These are phyloP conservation scores for Dissoconium aciculare DNA, from an alignment of 2,329 filamentous ascomycete species.

Conservation along the genomic window DNA sequence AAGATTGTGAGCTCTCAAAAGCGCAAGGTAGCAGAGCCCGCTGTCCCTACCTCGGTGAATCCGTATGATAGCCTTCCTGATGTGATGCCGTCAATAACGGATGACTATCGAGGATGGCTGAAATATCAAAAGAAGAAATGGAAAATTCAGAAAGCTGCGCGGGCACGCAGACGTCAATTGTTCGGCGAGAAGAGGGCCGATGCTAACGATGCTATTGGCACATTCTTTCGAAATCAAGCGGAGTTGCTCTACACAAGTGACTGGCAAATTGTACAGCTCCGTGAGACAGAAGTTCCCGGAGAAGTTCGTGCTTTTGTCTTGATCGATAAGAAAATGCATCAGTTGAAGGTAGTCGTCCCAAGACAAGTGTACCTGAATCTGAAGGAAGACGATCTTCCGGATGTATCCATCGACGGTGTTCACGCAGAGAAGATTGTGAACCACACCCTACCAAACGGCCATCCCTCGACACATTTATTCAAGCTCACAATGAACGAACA, in stretches of 20 bases:
- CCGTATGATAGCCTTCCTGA: slow-evolving; percentile 71
- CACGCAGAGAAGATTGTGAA: slow-evolving; percentile 85
- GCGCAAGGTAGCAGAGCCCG: slow-evolving; percentile 32
- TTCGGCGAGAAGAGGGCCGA: slow-evolving; percentile 69
- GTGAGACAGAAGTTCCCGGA: slow-evolving; percentile 67
- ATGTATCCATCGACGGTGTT: slow-evolving; percentile 74
- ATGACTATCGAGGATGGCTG: slow-evolving; percentile 78
- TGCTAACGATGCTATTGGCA: slow-evolving; percentile 46
- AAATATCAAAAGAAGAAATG: slow-evolving; percentile 97
- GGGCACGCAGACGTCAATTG: slow-evolving; percentile 69
- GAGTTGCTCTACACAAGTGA: slow-evolving; percentile 79
- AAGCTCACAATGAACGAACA: slow-evolving; percentile 83
- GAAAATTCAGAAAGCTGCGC: slow-evolving; percentile 90
- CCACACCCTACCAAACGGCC: slow-evolving; percentile 85
- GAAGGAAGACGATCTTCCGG: slow-evolving; percentile 71
- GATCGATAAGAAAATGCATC: slow-evolving; percentile 84
- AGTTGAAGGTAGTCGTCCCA: slow-evolving; percentile 75
- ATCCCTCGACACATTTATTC: slow-evolving; percentile 86
- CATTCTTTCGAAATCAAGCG: slow-evolving; percentile 79
- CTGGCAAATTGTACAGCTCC: slow-evolving; percentile 87
- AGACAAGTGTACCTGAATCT: slow-evolving; percentile 84
- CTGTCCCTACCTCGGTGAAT: slow-evolving; percentile 42
- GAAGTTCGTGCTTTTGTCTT: slow-evolving; percentile 79
- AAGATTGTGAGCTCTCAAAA: slow-evolving; percentile 28
- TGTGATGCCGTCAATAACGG: slow-evolving; percentile 67